Conservation (phyloP, 2,329 filamentous ascomycete species). For the Neoscytalidium dimidiatum region DNA sequence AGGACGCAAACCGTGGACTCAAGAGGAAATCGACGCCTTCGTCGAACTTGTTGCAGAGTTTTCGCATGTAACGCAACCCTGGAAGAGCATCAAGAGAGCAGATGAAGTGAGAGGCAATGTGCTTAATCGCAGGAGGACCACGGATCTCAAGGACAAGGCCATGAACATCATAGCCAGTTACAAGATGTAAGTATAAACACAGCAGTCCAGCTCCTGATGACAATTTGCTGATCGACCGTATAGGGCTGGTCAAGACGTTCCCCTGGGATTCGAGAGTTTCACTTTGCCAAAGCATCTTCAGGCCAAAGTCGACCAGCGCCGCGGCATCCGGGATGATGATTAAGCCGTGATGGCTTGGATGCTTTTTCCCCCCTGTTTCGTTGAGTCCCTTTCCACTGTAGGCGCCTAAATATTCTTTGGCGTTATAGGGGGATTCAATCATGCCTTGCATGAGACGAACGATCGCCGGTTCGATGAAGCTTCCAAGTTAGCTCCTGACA, state of each 20-base stretch:
- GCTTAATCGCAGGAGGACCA: conserved; percentile 47
- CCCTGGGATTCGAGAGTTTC: not conserved
- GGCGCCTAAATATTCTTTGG: too few relatives aligned
- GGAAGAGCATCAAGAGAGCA: not conserved
- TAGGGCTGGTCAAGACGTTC: not conserved
- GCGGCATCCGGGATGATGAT: not conserved
- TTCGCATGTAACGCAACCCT: not conserved
- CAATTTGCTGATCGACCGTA: not conserved
- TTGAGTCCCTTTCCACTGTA: too few relatives aligned
- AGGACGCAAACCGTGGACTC: conserved; percentile 21
- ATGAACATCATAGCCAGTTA: conserved; percentile 42
- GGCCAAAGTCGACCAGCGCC: not conserved
- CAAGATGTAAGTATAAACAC: conserved; percentile 38
- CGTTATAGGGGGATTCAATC: too few relatives aligned
- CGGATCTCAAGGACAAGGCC: conserved; percentile 53
- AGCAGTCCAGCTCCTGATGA: not conserved
- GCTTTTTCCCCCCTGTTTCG: too few relatives aligned
- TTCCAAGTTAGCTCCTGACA: too few relatives aligned
- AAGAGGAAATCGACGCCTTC: not conserved
- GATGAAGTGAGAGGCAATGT: not conserved
- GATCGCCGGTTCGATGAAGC: too few relatives aligned
- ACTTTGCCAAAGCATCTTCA: not conserved
- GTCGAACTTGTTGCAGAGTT: not conserved
- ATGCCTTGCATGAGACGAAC: too few relatives aligned
- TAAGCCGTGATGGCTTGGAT: too few relatives aligned